Percentiles rank a stretch among this genome's conserved stretches.
These are phyloP conservation scores for Russula virescens DNA, from an alignment of 768 basidiomycete genomes.

Conservation along the genomic window DNA sequence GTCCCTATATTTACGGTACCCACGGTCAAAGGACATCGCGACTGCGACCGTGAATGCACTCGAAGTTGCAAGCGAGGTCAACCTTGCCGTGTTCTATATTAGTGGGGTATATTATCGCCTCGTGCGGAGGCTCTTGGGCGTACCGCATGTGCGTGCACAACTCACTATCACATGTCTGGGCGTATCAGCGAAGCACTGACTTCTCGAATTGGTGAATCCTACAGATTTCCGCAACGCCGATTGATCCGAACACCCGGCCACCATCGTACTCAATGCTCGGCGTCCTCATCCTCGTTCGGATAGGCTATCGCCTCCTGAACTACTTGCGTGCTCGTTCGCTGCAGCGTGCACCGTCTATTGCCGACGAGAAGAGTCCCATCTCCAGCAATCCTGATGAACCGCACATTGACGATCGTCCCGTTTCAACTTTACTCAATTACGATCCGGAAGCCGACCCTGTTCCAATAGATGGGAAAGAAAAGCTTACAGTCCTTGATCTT, in stretches of 20 bases:
- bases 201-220: background rate
- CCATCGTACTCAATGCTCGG: conserved; percentile 88
- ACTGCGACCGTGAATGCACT: conserved; percentile 43
- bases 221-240: conserved; percentile 69
- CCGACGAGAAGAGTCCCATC: conserved; percentile 34
- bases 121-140: conserved; percentile 57
- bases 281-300: conserved; percentile 58
- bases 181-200: background rate
- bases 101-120: conserved; percentile 75
- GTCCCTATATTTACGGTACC: conserved; percentile 33
- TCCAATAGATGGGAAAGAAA: conserved; percentile 63
- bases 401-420: conserved; percentile 54
- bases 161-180: background rate
- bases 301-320: conserved; percentile 54
- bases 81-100: conserved; percentile 77
- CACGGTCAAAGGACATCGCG: conserved; percentile 32
- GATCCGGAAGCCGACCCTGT: conserved; percentile 50
- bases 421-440: conserved; percentile 50
- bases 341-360: conserved; percentile 17
- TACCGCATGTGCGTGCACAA: conserved; percentile 52
- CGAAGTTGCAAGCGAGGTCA: conserved; percentile 60
- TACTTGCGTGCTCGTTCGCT: conserved; percentile 36
- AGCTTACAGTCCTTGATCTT: conserved; percentile 60
- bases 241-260: conserved; percentile 63
- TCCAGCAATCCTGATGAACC: conserved; percentile 35